These are phyloP conservation scores for Musa beccarii DNA, from an alignment of 176 grass and related monocot species.

Conservation along the genomic window DNA sequence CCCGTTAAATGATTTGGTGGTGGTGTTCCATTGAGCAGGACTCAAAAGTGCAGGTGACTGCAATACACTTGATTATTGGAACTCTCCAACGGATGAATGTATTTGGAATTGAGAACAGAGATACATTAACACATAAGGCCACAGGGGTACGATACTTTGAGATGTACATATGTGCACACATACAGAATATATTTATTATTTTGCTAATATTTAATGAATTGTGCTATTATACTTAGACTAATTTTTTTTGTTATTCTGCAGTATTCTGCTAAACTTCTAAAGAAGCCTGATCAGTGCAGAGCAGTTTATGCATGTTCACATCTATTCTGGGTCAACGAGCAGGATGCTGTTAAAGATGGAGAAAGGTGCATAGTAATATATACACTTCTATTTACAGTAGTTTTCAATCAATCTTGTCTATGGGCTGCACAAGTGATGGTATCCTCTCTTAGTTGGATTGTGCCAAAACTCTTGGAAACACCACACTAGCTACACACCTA, in stretches of 20 bases:
- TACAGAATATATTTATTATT: background rate
- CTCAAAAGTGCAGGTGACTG: constrained; percentile 97
- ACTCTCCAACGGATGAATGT: constrained; percentile 86
- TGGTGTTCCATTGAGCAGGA: constrained; percentile 39
- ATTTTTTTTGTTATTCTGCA: constrained; percentile 23
- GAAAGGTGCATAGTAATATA: constrained; percentile 52
- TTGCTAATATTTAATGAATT: background rate
- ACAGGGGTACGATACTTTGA: constrained; percentile 56
- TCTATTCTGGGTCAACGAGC: constrained; percentile 89
- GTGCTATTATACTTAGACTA: background rate
- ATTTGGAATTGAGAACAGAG: constrained; percentile 96
- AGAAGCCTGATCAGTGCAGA: constrained; percentile 93
- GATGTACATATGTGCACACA: background rate
- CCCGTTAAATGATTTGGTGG: too few relatives aligned
- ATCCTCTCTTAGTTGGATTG: background rate
- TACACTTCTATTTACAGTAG: background rate
- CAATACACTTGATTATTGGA: constrained; percentile 95
- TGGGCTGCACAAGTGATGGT: background rate
- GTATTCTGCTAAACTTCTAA: constrained; percentile 98
- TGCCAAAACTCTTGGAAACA: background rate
- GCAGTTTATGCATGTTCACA: constrained; percentile 98
- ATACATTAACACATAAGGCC: constrained; percentile 94
- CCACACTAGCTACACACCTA: background rate
- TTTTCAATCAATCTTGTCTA: background rate
- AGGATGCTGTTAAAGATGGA: constrained; percentile 91